These are phyloP conservation scores for Staphylotrichum longicolle DNA, from an alignment of 495 filamentous ascomycete species.

Conservation along the genomic window DNA sequence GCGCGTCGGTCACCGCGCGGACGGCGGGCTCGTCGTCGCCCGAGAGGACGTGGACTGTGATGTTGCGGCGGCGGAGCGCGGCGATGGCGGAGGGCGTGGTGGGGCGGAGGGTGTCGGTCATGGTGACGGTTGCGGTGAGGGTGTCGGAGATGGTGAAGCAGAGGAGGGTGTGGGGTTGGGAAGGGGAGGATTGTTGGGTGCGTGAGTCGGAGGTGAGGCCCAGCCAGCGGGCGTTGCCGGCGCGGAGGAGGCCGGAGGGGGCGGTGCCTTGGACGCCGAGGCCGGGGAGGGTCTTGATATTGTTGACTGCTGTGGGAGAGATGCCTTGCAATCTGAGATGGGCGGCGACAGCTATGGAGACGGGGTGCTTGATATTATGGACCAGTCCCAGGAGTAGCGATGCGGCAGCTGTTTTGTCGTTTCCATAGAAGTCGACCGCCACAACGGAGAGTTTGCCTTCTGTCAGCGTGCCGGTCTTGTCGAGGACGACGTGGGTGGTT, in stretches of 20 bases:
- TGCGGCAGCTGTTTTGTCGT: not conserved
- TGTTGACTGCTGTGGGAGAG: not conserved
- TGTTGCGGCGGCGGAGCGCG: not conserved
- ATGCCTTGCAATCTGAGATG: not conserved
- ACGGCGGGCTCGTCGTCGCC: constrained; percentile 9
- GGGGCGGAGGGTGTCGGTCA: not conserved
- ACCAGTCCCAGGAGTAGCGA: not conserved
- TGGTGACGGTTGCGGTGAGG: not conserved
- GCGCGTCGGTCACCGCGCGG: not conserved
- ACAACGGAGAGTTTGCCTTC: not conserved
- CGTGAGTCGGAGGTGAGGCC: not conserved
- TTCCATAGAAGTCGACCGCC: not conserved
- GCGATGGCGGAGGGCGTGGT: not conserved
- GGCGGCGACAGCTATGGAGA: not conserved
- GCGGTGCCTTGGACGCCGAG: not conserved
- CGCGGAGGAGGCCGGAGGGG: not conserved
- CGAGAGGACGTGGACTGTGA: constrained; percentile 5
- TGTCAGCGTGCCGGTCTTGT: constrained; percentile 8
- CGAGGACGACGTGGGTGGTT: constrained; percentile 2
- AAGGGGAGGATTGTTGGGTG: not conserved
- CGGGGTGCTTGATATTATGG: constrained; percentile 1
- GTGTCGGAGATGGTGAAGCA: constrained; percentile 1
- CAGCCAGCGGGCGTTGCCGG: constrained; percentile 5
- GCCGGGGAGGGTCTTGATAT: not conserved
- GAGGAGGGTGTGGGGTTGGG: not conserved